These are phyloP conservation scores for Nannochloris sp. DNA, from an alignment of 139 green algal species.

Conservation along the genomic window DNA sequence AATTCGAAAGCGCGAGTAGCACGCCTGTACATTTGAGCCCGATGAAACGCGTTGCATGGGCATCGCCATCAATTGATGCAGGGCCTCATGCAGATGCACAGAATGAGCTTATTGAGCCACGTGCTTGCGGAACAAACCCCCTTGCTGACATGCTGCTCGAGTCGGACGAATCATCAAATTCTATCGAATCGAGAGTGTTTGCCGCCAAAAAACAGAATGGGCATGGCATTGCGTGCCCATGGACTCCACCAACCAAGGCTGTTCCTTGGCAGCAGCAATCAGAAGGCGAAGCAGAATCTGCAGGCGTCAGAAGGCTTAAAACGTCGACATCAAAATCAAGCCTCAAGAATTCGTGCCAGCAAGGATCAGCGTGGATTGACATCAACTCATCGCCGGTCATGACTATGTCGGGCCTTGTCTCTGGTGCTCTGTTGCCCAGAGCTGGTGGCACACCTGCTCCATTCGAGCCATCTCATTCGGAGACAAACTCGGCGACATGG, in stretches of 20 bases:
- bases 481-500: not conserved
- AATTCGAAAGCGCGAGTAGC: not conserved
- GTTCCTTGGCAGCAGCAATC: not conserved
- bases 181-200: not conserved
- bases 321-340: not conserved
- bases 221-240: not conserved
- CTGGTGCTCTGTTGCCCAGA: not conserved
- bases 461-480: not conserved
- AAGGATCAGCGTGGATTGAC: not conserved
- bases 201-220: not conserved
- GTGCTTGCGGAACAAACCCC: too few species aligned
- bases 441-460: not conserved
- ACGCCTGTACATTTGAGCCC: not conserved
- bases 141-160: too few species aligned
- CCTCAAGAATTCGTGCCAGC: not conserved
- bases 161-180: not conserved
- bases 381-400: not conserved
- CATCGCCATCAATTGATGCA: not conserved
- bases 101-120: too few species aligned
- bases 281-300: too few species aligned
- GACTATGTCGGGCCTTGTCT: constrained; percentile 4
- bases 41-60: not conserved
- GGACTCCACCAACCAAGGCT: not conserved
- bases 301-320: too few species aligned
- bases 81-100: too few species aligned